Conservation (phyloP, 805 yeast species). For the Candida maltosa region DNA sequence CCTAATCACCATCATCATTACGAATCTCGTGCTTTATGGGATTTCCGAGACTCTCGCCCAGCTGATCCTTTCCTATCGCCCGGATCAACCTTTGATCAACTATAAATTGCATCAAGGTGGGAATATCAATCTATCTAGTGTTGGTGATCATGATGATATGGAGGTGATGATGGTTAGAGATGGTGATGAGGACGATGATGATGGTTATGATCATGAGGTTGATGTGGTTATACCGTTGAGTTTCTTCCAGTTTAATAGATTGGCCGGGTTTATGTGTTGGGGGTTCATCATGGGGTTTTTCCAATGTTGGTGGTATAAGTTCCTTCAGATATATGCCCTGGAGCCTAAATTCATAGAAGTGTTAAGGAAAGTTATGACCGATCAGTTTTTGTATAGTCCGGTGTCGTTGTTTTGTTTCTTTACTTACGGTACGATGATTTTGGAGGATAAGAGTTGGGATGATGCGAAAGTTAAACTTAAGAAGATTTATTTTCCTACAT, state of each 20-base stretch:
- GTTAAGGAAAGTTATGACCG: slow-evolving; percentile 81
- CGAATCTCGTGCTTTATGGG: slow-evolving; percentile 80
- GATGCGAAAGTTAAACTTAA: slow-evolving; percentile 64
- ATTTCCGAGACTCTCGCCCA: slow-evolving; percentile 93
- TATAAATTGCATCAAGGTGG: slow-evolving; percentile 12
- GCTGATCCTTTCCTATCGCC: slow-evolving; percentile 40
- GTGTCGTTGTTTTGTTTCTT: slow-evolving; percentile 76
- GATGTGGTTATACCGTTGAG: slow-evolving; percentile 27
- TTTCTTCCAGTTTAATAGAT: slow-evolving; percentile 62
- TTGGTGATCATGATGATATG: slow-evolving; percentile 8
- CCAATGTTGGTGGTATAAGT: slow-evolving; percentile 86
- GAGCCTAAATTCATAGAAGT: slow-evolving; percentile 85
- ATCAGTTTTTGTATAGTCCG: slow-evolving; percentile 89
- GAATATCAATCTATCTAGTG: not conserved
- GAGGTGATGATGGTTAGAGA: slow-evolving; percentile 6
- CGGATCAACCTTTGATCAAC: slow-evolving; percentile 18
- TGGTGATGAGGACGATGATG: slow-evolving; percentile 14
- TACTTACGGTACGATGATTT: slow-evolving; percentile 75
- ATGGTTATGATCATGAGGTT: slow-evolving; percentile 21
- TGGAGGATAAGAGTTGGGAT: slow-evolving; percentile 69
- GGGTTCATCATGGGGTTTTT: slow-evolving; percentile 79
- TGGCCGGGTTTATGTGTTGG: slow-evolving; percentile 82
- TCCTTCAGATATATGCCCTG: slow-evolving; percentile 76
- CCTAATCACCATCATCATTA: slow-evolving; percentile 71
- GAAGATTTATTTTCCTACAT: slow-evolving; percentile 63